A percentile compares a stretch with the other conserved stretches of the same genome.
phyloP scores from a whole-genome alignment of 1,139 yeast species.

The Saccharomyces hybrid region DNA sequence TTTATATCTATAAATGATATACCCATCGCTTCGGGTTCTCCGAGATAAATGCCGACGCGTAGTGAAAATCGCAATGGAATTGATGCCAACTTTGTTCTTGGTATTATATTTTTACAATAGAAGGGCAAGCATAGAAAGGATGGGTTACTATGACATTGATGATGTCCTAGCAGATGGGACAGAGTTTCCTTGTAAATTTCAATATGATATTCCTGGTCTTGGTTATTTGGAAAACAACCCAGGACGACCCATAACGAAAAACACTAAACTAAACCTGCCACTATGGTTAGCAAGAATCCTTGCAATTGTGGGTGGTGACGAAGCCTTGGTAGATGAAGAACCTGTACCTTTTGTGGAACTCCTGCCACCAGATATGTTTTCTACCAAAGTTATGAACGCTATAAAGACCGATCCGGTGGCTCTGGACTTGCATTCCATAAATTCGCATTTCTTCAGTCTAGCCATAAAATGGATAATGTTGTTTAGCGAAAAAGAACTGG shows the following conservation, averaged over 20 bases:
- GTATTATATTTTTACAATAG: neutral
- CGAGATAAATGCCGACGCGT: conserved; percentile 1
- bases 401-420: conserved; percentile 65
- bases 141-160: conserved; percentile 73
- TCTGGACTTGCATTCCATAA: conserved; percentile 61
- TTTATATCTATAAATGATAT: neutral
- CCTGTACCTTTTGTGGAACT: conserved; percentile 59
- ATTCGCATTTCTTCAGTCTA: conserved; percentile 58
- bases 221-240: conserved; percentile 86
- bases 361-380: conserved; percentile 60
- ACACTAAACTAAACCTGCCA: conserved; percentile 72
- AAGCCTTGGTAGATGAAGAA: conserved; percentile 26
- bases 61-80: neutral
- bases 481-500: conserved; percentile 58
- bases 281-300: conserved; percentile 82
- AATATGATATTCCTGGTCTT: conserved; percentile 70
- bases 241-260: conserved; percentile 47
- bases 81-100: neutral
- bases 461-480: conserved; percentile 69
- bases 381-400: conserved; percentile 63
- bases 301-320: conserved; percentile 44
- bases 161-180: conserved; percentile 75
- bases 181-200: conserved; percentile 72
- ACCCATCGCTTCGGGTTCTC: neutral
- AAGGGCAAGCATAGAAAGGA: conserved; percentile 7